Base-by-base conservation (phyloP, 441 rosid genomes). In the Flueggea neowawraea region DNA sequence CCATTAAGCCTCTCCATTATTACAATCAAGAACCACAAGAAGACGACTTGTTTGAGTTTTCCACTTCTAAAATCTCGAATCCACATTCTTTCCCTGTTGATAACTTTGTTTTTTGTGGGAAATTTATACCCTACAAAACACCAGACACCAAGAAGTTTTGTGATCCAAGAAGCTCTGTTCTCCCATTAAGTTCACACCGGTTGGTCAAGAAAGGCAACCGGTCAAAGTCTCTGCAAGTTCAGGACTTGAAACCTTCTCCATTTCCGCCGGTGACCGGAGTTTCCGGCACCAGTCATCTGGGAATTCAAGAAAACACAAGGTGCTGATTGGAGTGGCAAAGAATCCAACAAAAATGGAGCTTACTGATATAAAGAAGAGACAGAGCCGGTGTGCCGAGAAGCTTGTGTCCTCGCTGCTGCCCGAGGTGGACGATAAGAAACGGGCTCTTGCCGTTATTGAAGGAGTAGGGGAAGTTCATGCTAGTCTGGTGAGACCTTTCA, bases 61-160 rank as follows among this genome's bases (percentile, higher is more conserved):
- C 76, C 11, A 52, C 62, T 0, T 57, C 55, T 52, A 55, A 47
- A 43, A 49, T 45, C 31, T 63, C 39, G 4, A 15, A 31, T 43
- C 14, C 36, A 6, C 54, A 7, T 33, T 48, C 55, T 4, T 14
- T 39, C 10, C 28, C 14, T 4, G n/a, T 12, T 31, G 58, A 55
- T 54, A 7, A 44, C 64, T 28, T 79, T 48, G 31, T 73, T 33
- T 76, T 76, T 55, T 68, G 72, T 12, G 79, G 79, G 15, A 59
- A 70, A 52, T 33, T 63, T 14, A 62, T 70, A 17, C 58, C 65
- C 44, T 33, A 12, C 39, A 50, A 63, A 51, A 12, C 61, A 36
- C 41, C 9, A 36, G 41, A 16, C 53, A 54, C 22, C 6, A 6
- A 11, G 15, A 3, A 5, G 8, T 12, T 32, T 1, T 16, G 6